Conservation (phyloP, 2,329 filamentous ascomycete species). For the Fusarium floridanum region DNA sequence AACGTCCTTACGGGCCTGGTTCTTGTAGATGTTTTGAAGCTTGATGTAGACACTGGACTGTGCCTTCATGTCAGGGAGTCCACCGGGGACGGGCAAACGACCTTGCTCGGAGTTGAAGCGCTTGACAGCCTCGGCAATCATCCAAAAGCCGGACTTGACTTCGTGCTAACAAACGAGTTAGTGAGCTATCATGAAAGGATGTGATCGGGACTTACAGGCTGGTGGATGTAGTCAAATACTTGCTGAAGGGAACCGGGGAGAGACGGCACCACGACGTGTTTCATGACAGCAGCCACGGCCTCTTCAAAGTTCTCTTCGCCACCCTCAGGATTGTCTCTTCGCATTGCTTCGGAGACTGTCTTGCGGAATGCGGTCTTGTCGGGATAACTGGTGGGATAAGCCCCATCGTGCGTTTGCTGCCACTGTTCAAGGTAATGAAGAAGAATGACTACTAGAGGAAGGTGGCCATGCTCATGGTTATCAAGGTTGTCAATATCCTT, state of each 20-base stretch:
- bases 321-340: conserved; percentile 82
- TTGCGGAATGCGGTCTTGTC: conserved; percentile 89
- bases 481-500: conserved; percentile 76
- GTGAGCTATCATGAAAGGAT: neutral
- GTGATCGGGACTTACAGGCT: conserved; percentile 59
- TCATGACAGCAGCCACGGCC: conserved; percentile 87
- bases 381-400: conserved; percentile 78
- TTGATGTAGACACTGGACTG: conserved; percentile 89
- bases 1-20: conserved; percentile 83
- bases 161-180: conserved; percentile 55
- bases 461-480: conserved; percentile 88
- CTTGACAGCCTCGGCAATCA: conserved; percentile 84
- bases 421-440: conserved; percentile 86
- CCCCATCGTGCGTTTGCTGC: conserved; percentile 78
- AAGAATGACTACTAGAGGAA: conserved; percentile 88
- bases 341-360: conserved; percentile 74
- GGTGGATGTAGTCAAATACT: conserved; percentile 77
- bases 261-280: conserved; percentile 79
- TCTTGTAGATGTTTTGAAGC: conserved; percentile 93
- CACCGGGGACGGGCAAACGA: conserved; percentile 85
- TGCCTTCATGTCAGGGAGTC: conserved; percentile 97
- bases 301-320: conserved; percentile 98
- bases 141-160: conserved; percentile 79
- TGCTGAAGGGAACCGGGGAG: conserved; percentile 78
- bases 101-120: conserved; percentile 80